Base-by-base conservation (phyloP, 352 stramenopile genomes). In the Globisporangium canariense region DNA sequence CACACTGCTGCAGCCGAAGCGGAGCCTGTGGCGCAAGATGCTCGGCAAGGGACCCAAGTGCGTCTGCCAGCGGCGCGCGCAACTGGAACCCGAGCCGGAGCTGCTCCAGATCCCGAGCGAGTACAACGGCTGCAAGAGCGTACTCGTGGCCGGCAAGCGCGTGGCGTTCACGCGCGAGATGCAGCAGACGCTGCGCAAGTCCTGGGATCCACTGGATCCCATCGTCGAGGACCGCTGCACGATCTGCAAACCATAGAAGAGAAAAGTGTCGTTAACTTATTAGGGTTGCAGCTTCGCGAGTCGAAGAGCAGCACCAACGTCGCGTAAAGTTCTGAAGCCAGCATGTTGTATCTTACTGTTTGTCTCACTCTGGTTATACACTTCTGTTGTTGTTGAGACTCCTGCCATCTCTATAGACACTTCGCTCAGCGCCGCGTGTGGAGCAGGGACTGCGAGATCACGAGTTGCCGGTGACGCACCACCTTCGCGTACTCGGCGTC, bases 11-110 rank as follows among this genome's bases (percentile, higher is more conserved):
- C 30, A 43, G 40, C 69, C 65, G 28, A 81, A 84, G 68, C 78
- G 75, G 58, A 84, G 75, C 58, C 67, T 84, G 30, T 87, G 78
- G 78, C 76, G 78, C 61, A 84, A 84, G 60, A 55, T 87, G 22
- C 55, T 87, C 28, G 75, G 78, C 32, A 78, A 79, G 38, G 78
- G 78, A 4, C 78, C 78, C 58, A 87, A 87, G 72, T 87, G 78
- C 66, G 66, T 81, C 25, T 87, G 78, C 46, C 51, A 60, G 7
- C 71, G 76, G 62, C 45, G 55, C 60, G 58, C 58, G 52, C 16
- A 4, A 18, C n/a, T 43, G 32, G 25, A 56, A 40, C 22, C 30
- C 2, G 58, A 62, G 65, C 50, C 63, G 2, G 69, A 67, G 46
- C 54, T 77, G 13, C 62, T 86, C 30, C 30, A 73, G 58, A 79